phyloP scores from a whole-genome alignment of 345 rosid genomes.

The Sisymbrium irio region DNA sequence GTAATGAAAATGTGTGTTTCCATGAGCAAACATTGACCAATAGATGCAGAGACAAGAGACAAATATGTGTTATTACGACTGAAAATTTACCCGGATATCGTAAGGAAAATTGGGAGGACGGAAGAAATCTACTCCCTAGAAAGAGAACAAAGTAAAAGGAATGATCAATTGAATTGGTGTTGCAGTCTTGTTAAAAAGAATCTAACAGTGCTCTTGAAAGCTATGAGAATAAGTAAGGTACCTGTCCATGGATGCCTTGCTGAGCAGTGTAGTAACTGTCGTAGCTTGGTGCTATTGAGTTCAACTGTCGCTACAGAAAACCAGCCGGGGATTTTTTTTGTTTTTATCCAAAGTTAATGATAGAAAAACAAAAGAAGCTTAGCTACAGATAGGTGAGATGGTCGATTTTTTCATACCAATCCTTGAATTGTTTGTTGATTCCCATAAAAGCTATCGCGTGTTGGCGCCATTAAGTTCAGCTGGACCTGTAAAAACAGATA shows the following conservation, averaged over 20 bases:
- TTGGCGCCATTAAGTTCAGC: conserved; percentile 61
- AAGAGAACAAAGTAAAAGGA: conserved; percentile 5
- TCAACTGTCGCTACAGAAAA: conserved; percentile 55
- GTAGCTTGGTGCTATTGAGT: conserved; percentile 52
- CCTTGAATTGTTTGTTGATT: conserved; percentile 57
- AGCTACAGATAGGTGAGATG: conserved; percentile 13
- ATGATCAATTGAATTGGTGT: background rate
- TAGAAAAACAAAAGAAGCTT: conserved; percentile 24
- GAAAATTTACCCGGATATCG: conserved; percentile 55
- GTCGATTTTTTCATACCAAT: conserved; percentile 47
- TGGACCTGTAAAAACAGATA: conserved; percentile 48
- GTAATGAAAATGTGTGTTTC: background rate
- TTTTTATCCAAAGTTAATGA: conserved; percentile 29
- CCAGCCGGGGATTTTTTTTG: conserved; percentile 6
- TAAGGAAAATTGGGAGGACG: conserved; percentile 45
- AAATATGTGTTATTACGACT: background rate
- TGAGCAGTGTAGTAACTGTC: conserved; percentile 52
- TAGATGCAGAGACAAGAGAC: background rate
- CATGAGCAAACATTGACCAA: conserved; percentile 14
- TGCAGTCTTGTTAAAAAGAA: background rate
- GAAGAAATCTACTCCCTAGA: conserved; percentile 69
- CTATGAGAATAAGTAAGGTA: conserved; percentile 23
- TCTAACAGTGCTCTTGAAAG: background rate
- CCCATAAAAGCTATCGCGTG: conserved; percentile 48
- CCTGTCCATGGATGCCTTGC: conserved; percentile 62